These are phyloP conservation scores for Thelonectria olida DNA, from an alignment of 2,329 filamentous ascomycete species.

Conservation along the genomic window DNA sequence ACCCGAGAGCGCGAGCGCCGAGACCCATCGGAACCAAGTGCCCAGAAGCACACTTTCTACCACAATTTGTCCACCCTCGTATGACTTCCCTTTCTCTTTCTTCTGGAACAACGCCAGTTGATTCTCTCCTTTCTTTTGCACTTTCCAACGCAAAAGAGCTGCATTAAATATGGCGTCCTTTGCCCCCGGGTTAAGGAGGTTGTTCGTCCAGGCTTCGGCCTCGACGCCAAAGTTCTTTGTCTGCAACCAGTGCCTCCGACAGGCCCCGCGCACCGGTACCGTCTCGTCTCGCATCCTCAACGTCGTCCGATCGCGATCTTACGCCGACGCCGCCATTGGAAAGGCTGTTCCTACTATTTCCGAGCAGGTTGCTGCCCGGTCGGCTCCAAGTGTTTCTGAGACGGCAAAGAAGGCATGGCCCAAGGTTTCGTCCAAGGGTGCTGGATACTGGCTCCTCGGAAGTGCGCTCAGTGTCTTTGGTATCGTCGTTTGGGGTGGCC, in stretches of 20 bases:
- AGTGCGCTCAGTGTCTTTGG: slow-evolving; percentile 95
- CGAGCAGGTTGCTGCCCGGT: slow-evolving; percentile 36
- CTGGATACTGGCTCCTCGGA: slow-evolving; percentile 91
- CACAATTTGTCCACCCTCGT: slow-evolving; percentile 20
- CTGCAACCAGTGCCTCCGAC: slow-evolving; percentile 60
- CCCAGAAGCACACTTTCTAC: neutral
- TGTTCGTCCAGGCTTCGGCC: slow-evolving; percentile 47
- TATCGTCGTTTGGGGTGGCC: slow-evolving; percentile 92
- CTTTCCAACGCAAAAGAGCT: neutral
- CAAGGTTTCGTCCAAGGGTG: slow-evolving; percentile 75
- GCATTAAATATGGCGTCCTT: slow-evolving; percentile 49
- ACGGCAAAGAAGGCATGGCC: slow-evolving; percentile 56
- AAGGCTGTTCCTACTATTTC: slow-evolving; percentile 41
- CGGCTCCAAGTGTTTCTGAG: slow-evolving; percentile 32
- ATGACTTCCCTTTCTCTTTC: slow-evolving; percentile 14
- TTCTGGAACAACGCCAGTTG: slow-evolving; percentile 4
- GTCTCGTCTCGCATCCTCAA: slow-evolving; percentile 49
- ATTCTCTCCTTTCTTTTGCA: slow-evolving; percentile 26
- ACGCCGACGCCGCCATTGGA: slow-evolving; percentile 45
- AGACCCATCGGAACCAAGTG: slow-evolving; percentile 22
- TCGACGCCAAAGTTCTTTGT: slow-evolving; percentile 50
- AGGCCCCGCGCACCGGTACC: slow-evolving; percentile 39
- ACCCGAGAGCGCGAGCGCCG: slow-evolving; percentile 23
- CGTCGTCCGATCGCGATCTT: slow-evolving; percentile 50
- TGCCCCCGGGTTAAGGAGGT: slow-evolving; percentile 52